Conservation (phyloP, 495 filamentous ascomycete species). For the Penicillium nucicola region DNA sequence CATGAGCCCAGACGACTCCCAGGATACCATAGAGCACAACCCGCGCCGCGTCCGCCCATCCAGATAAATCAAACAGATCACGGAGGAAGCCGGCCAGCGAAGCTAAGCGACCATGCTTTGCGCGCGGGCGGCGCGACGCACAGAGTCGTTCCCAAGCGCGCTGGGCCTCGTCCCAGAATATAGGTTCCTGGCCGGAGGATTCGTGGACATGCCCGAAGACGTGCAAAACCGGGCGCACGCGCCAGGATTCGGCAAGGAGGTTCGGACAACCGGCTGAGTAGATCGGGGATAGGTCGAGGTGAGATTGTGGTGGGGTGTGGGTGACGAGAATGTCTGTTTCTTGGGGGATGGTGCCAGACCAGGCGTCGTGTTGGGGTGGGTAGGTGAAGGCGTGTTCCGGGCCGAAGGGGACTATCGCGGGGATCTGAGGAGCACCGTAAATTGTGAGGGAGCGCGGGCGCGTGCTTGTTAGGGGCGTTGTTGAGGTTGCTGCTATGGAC, state of each 20-base stretch:
- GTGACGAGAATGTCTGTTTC: slow-evolving; percentile 84
- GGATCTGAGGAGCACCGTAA: slow-evolving; percentile 65
- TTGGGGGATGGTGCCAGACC: slow-evolving; percentile 64
- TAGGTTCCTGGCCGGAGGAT: slow-evolving; percentile 56
- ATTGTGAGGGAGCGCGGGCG: slow-evolving; percentile 45
- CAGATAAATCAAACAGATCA: slow-evolving; percentile 49
- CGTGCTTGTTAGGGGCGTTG: slow-evolving; percentile 11
- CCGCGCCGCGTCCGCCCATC: slow-evolving; percentile 60
- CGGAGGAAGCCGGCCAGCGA: slow-evolving; percentile 42
- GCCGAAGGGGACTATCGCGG: slow-evolving; percentile 50
- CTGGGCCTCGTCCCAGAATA: slow-evolving; percentile 80
- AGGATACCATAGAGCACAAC: slow-evolving; percentile 61
- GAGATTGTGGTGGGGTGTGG: slow-evolving; percentile 67
- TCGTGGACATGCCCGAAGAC: slow-evolving; percentile 89
- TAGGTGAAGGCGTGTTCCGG: slow-evolving; percentile 68
- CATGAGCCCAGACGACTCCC: slow-evolving; percentile 65
- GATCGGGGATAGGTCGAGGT: slow-evolving; percentile 63
- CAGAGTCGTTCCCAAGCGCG: slow-evolving; percentile 63
- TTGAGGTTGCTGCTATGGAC: neutral
- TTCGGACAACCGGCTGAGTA: slow-evolving; percentile 68
- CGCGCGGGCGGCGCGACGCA: slow-evolving; percentile 29
- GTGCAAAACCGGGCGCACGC: slow-evolving; percentile 73
- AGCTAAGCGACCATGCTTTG: slow-evolving; percentile 18
- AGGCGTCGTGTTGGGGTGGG: slow-evolving; percentile 55
- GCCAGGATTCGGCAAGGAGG: slow-evolving; percentile 74